Conservation (phyloP, 768 basidiomycete genomes). For the Russula earlei region DNA sequence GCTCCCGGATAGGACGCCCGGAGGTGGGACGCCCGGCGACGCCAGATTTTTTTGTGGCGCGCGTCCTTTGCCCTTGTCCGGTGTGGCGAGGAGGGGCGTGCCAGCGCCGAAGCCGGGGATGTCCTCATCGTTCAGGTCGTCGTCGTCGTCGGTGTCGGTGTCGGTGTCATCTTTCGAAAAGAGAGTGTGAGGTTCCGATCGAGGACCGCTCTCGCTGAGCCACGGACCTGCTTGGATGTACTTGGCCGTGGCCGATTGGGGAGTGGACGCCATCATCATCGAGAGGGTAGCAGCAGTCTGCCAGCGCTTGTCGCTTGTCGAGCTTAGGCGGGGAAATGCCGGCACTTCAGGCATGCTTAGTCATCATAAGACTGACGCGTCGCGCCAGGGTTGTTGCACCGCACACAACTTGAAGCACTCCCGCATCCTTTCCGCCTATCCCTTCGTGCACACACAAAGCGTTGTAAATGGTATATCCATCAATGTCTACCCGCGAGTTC, state of each 20-base stretch:
- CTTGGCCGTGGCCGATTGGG: constrained; percentile 54
- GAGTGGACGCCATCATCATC: constrained; percentile 32
- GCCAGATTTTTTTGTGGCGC: constrained; percentile 47
- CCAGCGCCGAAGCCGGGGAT: constrained; percentile 68
- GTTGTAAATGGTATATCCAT: constrained; percentile 9
- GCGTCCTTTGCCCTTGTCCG: constrained; percentile 66
- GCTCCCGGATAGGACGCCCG: constrained; percentile 58
- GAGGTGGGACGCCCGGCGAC: constrained; percentile 30
- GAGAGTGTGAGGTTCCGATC: neutral
- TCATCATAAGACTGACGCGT: constrained; percentile 28
- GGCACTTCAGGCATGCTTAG: constrained; percentile 9
- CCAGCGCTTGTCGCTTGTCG: too few species aligned
- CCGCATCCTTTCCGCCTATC: constrained; percentile 5
- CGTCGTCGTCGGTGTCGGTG: too few species aligned
- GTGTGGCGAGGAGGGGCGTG: constrained; percentile 27
- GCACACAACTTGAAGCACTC: constrained; percentile 6
- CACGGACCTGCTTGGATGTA: constrained; percentile 73
- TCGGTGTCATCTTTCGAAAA: constrained; percentile 39
- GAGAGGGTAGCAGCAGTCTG: too few species aligned
- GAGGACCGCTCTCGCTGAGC: neutral
- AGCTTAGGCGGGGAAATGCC: neutral
- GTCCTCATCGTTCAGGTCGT: constrained; percentile 72
- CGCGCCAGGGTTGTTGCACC: constrained; percentile 24
- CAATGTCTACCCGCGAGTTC: constrained; percentile 5
- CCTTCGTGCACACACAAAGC: neutral